Percentiles rank a stretch among this genome's conserved stretches.
phyloP scores from a whole-genome alignment of 2,329 filamentous ascomycete species.

The Fusarium marasasianum region DNA sequence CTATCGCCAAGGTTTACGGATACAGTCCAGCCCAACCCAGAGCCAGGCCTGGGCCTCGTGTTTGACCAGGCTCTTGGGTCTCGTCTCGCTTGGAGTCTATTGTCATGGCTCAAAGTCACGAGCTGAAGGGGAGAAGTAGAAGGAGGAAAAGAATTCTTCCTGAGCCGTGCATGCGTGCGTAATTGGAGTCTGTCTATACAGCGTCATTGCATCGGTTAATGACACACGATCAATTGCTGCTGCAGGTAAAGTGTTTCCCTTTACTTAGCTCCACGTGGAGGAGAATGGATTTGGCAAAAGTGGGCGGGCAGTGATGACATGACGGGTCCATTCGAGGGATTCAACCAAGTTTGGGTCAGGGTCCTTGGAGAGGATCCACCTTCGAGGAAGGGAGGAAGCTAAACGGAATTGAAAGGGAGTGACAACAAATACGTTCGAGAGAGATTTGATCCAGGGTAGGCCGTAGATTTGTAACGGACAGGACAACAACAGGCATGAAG shows the following conservation, averaged over 20 bases:
- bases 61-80: conserved; percentile 4
- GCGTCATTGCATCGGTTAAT: neutral
- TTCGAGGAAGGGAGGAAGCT: conserved; percentile 16
- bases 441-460: conserved; percentile 15
- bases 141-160: neutral
- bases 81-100: conserved; percentile 3
- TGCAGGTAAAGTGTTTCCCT: conserved; percentile 36
- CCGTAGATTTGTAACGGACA: no score
- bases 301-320: conserved; percentile 29
- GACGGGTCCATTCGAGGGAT: conserved; percentile 24
- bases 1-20: conserved; percentile 3
- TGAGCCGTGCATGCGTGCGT: neutral
- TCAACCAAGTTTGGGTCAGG: conserved; percentile 14
- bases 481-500: conserved; percentile 9
- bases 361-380: neutral
- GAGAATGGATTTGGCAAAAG: conserved; percentile 19
- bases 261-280: conserved; percentile 17
- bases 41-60: conserved; percentile 4
- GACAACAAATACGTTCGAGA: neutral
- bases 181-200: neutral
- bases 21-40: neutral
- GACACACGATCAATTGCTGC: conserved; percentile 9
- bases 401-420: conserved; percentile 21
- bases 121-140: neutral
- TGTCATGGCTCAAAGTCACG: conserved; percentile 14